A percentile compares a stretch with the other conserved stretches of the same genome.
Evolutionary conservation across 805 yeast genomes (phyloP).

Genomic region (Yarrowia sp.): DNA sequence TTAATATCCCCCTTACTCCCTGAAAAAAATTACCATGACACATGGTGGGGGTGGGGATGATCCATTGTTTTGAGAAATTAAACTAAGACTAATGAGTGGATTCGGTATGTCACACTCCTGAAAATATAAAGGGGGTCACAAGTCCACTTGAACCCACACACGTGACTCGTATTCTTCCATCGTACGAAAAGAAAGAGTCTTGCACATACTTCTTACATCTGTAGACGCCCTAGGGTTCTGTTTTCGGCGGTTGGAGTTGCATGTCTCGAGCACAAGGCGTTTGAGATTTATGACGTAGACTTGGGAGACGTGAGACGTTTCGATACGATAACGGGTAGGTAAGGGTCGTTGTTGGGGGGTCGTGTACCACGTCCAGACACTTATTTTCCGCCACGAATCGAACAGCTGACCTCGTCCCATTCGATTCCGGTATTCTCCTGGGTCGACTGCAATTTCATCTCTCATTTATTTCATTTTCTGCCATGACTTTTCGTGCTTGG

Average conservation of each 20-base stretch:
- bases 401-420: too few relatives aligned
- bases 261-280: constrained; percentile 16
- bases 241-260: constrained; percentile 28
- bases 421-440: too few relatives aligned
- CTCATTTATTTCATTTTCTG: too few relatives aligned
- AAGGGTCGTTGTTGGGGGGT: too few relatives aligned
- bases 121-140: too few relatives aligned
- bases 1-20: constrained; percentile 20
- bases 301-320: not conserved
- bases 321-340: constrained; percentile 2
- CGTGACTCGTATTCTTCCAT: not conserved
- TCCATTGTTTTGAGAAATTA: not conserved
- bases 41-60: not conserved
- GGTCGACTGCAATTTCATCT: too few relatives aligned
- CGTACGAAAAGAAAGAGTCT: not conserved
- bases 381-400: too few relatives aligned
- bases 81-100: not conserved
- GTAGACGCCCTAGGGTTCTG: not conserved
- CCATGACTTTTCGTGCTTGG: constrained; percentile 15
- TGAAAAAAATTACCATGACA: not conserved
- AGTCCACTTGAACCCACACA: too few relatives aligned
- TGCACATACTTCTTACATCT: not conserved
- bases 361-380: too few relatives aligned
- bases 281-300: not conserved
- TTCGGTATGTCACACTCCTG: not conserved